Evolutionary conservation across 2,329 filamentous ascomycete genomes (phyloP).

Genomic region (Beauveria scarabaeidicola): DNA sequence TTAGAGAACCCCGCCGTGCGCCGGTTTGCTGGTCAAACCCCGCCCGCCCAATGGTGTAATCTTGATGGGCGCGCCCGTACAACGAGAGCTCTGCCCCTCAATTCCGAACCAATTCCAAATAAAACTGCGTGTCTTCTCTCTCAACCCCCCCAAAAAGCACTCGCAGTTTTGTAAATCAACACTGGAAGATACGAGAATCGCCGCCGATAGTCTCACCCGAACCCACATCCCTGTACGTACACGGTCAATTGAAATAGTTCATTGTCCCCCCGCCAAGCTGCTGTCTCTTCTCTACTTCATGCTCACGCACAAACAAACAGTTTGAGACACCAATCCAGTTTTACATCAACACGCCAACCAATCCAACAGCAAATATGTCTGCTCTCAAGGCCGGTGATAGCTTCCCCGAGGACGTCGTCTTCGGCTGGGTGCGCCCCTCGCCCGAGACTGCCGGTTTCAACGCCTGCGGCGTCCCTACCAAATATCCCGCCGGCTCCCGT

Average conservation of each 20-base stretch:
- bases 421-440: constrained; percentile 75
- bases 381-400: constrained; percentile 70
- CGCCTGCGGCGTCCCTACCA: constrained; percentile 67
- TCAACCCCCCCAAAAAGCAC: neutral
- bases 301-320: neutral
- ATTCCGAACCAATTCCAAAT: constrained; percentile 4
- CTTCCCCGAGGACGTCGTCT: constrained; percentile 74
- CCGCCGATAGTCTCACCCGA: neutral
- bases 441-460: constrained; percentile 60
- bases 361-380: constrained; percentile 34
- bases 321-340: neutral
- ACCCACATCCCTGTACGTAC: neutral
- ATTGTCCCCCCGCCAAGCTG: neutral
- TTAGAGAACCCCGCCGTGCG: neutral
- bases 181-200: constrained; percentile 1
- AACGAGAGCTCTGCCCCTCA: constrained; percentile 1
- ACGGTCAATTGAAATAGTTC: constrained; percentile 5
- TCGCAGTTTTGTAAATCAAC: neutral
- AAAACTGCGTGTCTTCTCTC: constrained; percentile 5
- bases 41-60: neutral
- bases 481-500: constrained; percentile 73
- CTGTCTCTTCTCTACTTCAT: neutral
- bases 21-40: neutral
- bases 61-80: neutral
- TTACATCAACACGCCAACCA: constrained; percentile 2